Evolutionary conservation across 2,329 filamentous ascomycete species (phyloP), one percentile per base, ranked within the genome.

Genomic region (Venturia nashicola): DNA sequence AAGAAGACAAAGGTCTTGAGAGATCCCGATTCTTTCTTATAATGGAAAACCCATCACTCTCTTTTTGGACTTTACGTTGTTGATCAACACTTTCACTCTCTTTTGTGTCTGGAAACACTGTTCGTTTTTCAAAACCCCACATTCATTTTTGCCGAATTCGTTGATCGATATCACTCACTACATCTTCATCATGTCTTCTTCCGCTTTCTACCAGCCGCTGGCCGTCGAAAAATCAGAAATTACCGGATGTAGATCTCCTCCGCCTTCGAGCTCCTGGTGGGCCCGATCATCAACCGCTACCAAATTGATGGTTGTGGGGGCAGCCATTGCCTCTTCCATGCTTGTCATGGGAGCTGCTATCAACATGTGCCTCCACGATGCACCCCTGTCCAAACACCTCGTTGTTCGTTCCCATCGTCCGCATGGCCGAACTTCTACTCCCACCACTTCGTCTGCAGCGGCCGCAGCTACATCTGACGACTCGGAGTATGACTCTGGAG

Each of bases 181-280:
- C 7, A n/a, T 59, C 18, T 20, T 11, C 57, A 18, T 9, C n/a
- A 61, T 61, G 51, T n/a, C 51, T 34, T 36, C 51, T n/a, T 36
- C 51, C 20, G 6, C 46, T 27, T 20, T 27, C 27, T 57, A 57
- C 51, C 51, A 57, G 32, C 51, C 32, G 32, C 51, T 57, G 14
- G 51, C 51, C 51, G 51, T 36, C 51, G 27, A 34, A 8, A 57
- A 57, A 36, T 57, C 51, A 36, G 51, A 57, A 12, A 36, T 57
- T 20, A 5, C 32, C 6, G 51, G 51, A 34, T 57, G 51, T 20
- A 34, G 51, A 20, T 34, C 51, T 36, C 51, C 51, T 36, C 27
- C 51, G 12, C 51, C 51, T 36, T 36, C 51, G 32, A 57, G 51
- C 51, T 57, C 51, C 51, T 57, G 51, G 51, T 57, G 51, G 51